These are phyloP conservation scores for Dimargaris verticillata DNA, from an alignment of 192 early-diverging fungal genomes.

Conservation along the genomic window DNA sequence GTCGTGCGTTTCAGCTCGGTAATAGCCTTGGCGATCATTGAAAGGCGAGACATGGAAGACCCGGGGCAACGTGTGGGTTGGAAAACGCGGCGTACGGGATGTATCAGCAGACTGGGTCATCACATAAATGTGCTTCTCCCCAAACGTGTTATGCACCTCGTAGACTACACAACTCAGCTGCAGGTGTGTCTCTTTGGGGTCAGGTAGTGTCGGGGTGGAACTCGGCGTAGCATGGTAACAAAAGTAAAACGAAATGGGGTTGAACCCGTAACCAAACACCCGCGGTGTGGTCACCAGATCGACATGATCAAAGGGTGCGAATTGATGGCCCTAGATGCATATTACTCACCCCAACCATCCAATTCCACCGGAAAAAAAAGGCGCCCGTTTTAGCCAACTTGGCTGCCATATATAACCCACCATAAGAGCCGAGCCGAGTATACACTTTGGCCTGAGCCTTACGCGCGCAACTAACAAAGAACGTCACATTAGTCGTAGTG, in stretches of 20 bases:
- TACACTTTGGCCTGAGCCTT: too few relatives aligned
- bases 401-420: too few relatives aligned
- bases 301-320: constrained; percentile 3
- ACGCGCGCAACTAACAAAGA: too few relatives aligned
- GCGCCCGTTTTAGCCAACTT: too few relatives aligned
- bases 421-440: too few relatives aligned
- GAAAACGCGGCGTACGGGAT: background rate
- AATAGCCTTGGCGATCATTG: constrained; percentile 18
- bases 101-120: constrained; percentile 14
- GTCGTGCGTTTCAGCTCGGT: constrained; percentile 8
- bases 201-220: background rate
- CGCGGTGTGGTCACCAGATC: constrained; percentile 33
- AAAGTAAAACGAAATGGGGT: constrained; percentile 35
- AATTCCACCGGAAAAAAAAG: background rate
- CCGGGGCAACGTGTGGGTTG: constrained; percentile 13
- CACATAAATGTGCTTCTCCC: constrained; percentile 36
- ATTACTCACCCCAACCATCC: background rate
- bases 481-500: too few relatives aligned
- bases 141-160: constrained; percentile 44
- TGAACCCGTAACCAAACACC: constrained; percentile 32
- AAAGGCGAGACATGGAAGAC: constrained; percentile 21
- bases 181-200: background rate
- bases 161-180: constrained; percentile 20
- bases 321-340: background rate
- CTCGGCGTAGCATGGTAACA: constrained; percentile 17